Conservation (phyloP, 177 flowering plant species). For the Vitis hybrid region DNA sequence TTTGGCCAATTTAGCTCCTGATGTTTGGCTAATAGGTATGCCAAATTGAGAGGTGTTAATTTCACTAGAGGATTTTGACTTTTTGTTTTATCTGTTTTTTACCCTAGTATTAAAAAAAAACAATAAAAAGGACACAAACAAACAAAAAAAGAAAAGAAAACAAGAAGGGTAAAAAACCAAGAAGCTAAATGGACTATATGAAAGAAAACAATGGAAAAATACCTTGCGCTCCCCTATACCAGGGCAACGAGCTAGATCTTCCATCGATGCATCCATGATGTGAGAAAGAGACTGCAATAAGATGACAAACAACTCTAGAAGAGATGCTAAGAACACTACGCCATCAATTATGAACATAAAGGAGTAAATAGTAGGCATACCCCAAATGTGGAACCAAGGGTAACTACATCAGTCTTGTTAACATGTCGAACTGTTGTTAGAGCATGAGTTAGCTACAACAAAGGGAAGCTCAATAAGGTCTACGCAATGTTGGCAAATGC, state of each 20-base stretch:
- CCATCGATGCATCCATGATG: slow-evolving; percentile 97
- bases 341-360: not conserved
- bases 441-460: slow-evolving; percentile 70
- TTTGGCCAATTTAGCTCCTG: no score
- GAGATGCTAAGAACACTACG: not conserved
- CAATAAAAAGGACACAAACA: no score
- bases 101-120: no score
- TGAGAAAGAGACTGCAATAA: slow-evolving; percentile 73
- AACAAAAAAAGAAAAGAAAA: not conserved
- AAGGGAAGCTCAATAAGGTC: not conserved
- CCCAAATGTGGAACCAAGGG: slow-evolving; percentile 98
- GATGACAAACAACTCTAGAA: not conserved
- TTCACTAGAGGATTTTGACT: no score
- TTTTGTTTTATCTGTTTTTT: no score
- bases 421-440: slow-evolving; percentile 81
- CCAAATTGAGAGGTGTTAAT: no score
- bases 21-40: no score
- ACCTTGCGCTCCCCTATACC: slow-evolving; percentile 99
- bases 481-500: no score
- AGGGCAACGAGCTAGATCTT: slow-evolving; percentile 94
- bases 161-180: not conserved
- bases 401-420: slow-evolving; percentile 96
- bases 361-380: slow-evolving; percentile 39
- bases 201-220: slow-evolving; percentile 6
- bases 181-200: not conserved